Evolutionary conservation across 2,329 filamentous ascomycete genomes (phyloP).

Genomic region (Colletotrichum australisinense): DNA sequence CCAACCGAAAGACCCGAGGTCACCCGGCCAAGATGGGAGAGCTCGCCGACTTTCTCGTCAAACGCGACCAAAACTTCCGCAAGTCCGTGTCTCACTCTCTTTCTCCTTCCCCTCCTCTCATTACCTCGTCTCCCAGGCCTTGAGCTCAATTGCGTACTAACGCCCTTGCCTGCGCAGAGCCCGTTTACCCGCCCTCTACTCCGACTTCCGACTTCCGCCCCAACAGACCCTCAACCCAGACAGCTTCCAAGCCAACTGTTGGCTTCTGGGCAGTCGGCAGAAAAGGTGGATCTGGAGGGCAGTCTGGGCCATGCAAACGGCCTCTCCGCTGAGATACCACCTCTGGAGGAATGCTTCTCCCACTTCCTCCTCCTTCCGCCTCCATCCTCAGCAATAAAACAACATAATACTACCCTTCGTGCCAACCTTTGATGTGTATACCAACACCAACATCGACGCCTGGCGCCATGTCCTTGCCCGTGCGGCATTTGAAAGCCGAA

Average conservation of each 20-base stretch:
- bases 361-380: no score
- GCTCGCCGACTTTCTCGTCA: slow-evolving; percentile 74
- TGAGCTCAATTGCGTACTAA: not conserved
- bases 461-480: slow-evolving; percentile 82
- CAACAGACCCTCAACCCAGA: slow-evolving; percentile 85
- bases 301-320: no score
- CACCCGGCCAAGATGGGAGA: slow-evolving; percentile 66
- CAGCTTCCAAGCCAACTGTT: slow-evolving; percentile 76
- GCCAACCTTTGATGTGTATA: no score
- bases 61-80: slow-evolving; percentile 71
- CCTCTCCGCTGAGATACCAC: no score
- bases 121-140: not conserved
- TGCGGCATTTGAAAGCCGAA: slow-evolving; percentile 71
- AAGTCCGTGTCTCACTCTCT: slow-evolving; percentile 52
- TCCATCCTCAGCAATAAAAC: no score
- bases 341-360: no score
- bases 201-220: slow-evolving; percentile 74
- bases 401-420: no score
- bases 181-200: slow-evolving; percentile 87
- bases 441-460: slow-evolving; percentile 67
- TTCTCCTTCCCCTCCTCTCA: no score
- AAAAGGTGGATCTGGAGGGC: no score
- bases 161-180: slow-evolving; percentile 60
- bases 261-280: no score
- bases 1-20: not conserved